A percentile compares a stretch with the other conserved stretches of the same genome.
These are phyloP conservation scores for Trifolium subterraneum DNA, from an alignment of 306 rosid species.

Conservation along the genomic window DNA sequence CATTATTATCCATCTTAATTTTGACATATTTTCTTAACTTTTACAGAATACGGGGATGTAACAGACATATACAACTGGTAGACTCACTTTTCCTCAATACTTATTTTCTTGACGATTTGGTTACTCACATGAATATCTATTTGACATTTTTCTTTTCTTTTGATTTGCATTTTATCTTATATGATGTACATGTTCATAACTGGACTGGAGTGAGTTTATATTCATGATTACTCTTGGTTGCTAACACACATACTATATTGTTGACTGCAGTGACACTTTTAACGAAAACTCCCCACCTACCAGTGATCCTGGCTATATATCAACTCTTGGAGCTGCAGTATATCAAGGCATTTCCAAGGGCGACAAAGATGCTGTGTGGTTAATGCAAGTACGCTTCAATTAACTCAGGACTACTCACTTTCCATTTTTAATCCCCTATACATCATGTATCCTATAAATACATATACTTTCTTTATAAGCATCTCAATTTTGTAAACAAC, in stretches of 20 bases:
- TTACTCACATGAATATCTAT: no score
- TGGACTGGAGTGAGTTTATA: slow-evolving; percentile 9
- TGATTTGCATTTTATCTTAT: slow-evolving; percentile 9
- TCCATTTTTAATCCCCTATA: slow-evolving; percentile 24
- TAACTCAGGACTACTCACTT: slow-evolving; percentile 18
- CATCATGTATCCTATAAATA: background rate
- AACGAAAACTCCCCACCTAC: slow-evolving; percentile 96
- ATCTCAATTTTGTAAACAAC: slow-evolving; percentile 23
- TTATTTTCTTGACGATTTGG: slow-evolving; percentile 17
- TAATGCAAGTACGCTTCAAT: slow-evolving; percentile 92
- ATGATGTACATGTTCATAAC: background rate
- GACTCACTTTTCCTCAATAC: slow-evolving; percentile 41
- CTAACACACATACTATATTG: slow-evolving; percentile 33
- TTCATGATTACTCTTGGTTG: slow-evolving; percentile 32
- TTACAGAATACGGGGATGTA: slow-evolving; percentile 91
- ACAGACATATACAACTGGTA: slow-evolving; percentile 96
- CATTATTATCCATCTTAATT: slow-evolving; percentile 36
- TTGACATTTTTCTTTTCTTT: background rate
- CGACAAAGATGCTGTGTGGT: slow-evolving; percentile 94
- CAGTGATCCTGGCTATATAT: slow-evolving; percentile 71
- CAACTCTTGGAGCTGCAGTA: slow-evolving; percentile 90
- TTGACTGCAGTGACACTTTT: slow-evolving; percentile 83
- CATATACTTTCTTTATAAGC: slow-evolving; percentile 9
- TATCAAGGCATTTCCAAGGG: slow-evolving; percentile 87
- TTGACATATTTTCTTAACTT: slow-evolving; percentile 33